These are phyloP conservation scores for Colletotrichum chlorophyti DNA, from an alignment of 2,329 filamentous ascomycete species.

Conservation along the genomic window DNA sequence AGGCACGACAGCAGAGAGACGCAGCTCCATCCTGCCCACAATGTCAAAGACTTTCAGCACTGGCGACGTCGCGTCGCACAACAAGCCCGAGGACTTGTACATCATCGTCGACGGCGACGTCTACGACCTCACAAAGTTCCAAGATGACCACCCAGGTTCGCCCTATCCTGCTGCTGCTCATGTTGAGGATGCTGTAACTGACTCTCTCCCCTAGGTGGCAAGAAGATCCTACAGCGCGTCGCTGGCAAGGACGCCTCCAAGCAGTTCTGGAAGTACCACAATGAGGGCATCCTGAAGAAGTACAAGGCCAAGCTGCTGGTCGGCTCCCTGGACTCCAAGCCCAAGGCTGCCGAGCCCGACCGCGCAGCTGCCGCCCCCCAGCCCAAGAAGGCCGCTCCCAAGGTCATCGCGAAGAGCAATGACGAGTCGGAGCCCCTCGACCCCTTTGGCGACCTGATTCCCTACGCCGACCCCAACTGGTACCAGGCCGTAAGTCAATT, in stretches of 20 bases:
- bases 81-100: constrained; percentile 85
- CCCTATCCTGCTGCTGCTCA: not conserved
- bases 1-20: not conserved
- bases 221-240: constrained; percentile 69
- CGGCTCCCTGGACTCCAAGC: constrained; percentile 89
- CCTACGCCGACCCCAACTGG: constrained; percentile 92
- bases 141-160: constrained; percentile 80
- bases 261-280: constrained; percentile 80
- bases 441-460: constrained; percentile 83
- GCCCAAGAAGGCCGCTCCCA: constrained; percentile 43
- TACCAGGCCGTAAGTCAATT: constrained; percentile 79
- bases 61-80: constrained; percentile 89
- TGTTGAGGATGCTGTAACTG: not conserved
- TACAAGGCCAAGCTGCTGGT: constrained; percentile 79
- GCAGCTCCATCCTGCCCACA: constrained; percentile 36
- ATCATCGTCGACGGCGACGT: constrained; percentile 95
- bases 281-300: constrained; percentile 87
- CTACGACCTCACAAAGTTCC: constrained; percentile 91
- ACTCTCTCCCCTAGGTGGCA: constrained; percentile 53
- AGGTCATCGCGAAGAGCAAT: constrained; percentile 43
- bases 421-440: constrained; percentile 78
- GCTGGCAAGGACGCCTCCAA: constrained; percentile 72
- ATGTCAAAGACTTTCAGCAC: constrained; percentile 91
- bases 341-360: constrained; percentile 65
- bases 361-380: constrained; percentile 52